phyloP scores from a whole-genome alignment of 2,329 filamentous ascomycete species.

The Claviceps sp. region DNA sequence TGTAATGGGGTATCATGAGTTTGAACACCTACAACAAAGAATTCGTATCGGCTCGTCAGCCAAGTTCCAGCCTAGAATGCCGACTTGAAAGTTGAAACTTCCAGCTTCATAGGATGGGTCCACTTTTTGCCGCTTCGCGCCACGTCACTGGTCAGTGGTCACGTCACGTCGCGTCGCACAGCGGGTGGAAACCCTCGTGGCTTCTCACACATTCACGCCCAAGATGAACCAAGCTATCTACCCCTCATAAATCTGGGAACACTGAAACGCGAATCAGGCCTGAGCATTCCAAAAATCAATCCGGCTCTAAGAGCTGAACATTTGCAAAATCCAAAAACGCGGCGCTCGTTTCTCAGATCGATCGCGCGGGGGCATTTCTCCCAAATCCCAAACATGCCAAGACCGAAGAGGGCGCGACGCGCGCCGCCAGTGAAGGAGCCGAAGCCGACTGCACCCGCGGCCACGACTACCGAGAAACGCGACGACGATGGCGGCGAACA shows the following conservation, averaged over 20 bases:
- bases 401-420: slow-evolving; percentile 8
- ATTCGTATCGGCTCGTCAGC: too few relatives aligned
- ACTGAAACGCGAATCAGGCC: too few relatives aligned
- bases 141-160: neutral
- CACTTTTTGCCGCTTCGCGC: slow-evolving; percentile 12
- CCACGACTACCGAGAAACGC: neutral
- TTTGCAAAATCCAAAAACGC: neutral
- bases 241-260: neutral
- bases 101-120: neutral
- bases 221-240: neutral
- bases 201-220: neutral
- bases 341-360: neutral
- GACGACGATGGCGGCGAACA: slow-evolving; percentile 8
- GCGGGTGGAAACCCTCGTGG: neutral
- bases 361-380: neutral
- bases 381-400: slow-evolving; percentile 6
- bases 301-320: too few relatives aligned
- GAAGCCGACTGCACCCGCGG: neutral
- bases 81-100: neutral
- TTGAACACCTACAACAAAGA: too few relatives aligned
- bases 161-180: slow-evolving; percentile 11
- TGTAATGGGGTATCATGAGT: too few relatives aligned
- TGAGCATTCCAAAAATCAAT: too few relatives aligned
- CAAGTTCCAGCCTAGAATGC: too few relatives aligned
- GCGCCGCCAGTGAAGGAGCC: slow-evolving; percentile 1